Percentiles rank a stretch among this genome's conserved stretches.
Evolutionary conservation across 345 rosid species (phyloP).

Genomic region (Populus pruinosa): DNA sequence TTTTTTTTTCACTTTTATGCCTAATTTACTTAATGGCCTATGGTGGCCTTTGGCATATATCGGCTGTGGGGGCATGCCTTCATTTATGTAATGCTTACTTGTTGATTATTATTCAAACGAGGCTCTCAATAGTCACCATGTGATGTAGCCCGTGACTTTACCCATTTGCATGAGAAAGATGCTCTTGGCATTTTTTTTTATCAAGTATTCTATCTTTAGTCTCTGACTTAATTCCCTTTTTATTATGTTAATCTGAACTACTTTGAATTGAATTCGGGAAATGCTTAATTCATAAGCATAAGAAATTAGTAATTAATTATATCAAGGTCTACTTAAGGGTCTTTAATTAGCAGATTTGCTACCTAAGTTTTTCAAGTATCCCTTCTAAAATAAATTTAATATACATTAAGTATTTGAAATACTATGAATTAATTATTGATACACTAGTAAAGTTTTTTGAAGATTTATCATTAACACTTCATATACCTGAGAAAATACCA

Average conservation of each 20-base stretch:
- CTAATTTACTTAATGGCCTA: conserved; percentile 14
- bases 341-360: background rate
- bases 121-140: background rate
- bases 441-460: too few relatives aligned
- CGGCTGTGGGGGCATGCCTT: background rate
- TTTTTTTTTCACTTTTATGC: background rate
- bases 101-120: conserved; percentile 3
- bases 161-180: background rate
- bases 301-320: background rate
- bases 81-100: background rate
- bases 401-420: too few relatives aligned
- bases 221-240: background rate
- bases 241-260: background rate
- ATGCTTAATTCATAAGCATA: background rate
- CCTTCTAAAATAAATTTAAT: too few relatives aligned
- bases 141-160: background rate
- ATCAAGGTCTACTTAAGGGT: background rate
- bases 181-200: background rate
- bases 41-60: background rate
- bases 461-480: too few relatives aligned
- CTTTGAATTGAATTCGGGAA: background rate
- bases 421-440: too few relatives aligned
- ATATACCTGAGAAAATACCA: too few relatives aligned
- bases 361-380: too few relatives aligned
- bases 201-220: background rate